Conservation (phyloP, 768 basidiomycete species). For the Tylopilus vinaceipallidus region DNA sequence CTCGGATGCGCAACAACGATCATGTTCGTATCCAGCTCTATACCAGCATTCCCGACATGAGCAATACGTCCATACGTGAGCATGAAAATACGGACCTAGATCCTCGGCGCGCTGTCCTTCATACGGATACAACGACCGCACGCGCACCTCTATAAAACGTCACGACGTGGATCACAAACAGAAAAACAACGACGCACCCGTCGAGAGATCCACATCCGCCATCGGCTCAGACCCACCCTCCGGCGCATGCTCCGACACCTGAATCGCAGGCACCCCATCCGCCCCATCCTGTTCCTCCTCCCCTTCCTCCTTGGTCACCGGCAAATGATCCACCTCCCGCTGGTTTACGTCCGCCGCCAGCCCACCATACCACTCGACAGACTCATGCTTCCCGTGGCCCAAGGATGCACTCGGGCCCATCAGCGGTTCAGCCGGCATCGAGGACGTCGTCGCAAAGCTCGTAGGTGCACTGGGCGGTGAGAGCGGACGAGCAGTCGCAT, state of each 20-base stretch:
- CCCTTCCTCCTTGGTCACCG: conserved; percentile 58
- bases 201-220: conserved; percentile 69
- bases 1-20: conserved; percentile 82
- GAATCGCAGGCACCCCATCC: conserved; percentile 50
- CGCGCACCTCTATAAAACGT: conserved; percentile 58
- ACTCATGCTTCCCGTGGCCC: conserved; percentile 58
- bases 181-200: conserved; percentile 40
- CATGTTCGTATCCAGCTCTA: conserved; percentile 79
- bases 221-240: conserved; percentile 50
- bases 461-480: conserved; percentile 13
- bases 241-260: conserved; percentile 46
- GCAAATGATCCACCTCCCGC: conserved; percentile 41
- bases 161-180: neutral
- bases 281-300: conserved; percentile 45
- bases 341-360: conserved; percentile 67
- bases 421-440: conserved; percentile 13
- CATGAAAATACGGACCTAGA: conserved; percentile 56
- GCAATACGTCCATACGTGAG: neutral
- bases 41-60: neutral
- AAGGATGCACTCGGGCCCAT: conserved; percentile 18
- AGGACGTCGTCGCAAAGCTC: conserved; percentile 23
- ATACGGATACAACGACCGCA: conserved; percentile 81
- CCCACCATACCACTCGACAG: conserved; percentile 89
- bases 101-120: conserved; percentile 87
- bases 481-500: conserved; percentile 42